Evolutionary conservation across 1,139 yeast genomes (phyloP), one percentile per base, ranked within the genome.

Genomic region (Debaryomyces psychrophilus): DNA sequence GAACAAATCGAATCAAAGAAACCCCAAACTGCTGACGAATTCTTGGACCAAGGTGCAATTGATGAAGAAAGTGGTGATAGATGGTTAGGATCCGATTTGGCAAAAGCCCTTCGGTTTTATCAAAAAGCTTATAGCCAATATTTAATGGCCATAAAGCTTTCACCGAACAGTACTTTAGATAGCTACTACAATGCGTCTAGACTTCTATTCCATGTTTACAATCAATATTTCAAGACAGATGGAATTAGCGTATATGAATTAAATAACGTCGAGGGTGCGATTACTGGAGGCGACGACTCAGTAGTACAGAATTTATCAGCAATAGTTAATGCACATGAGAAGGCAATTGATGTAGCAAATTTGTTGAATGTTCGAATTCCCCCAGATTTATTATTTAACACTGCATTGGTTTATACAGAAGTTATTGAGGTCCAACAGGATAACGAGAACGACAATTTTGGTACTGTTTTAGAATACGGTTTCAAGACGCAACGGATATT

Each of bases 21-120:
- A 9, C 77, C 76, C 2, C 52, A 60, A 8, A 71, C 77, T 0
- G 67, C 71, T 1, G 80, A 75, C 22, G 82, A 76, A n/a, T 69
- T 54, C 33, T 63, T 77, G n/a, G 79, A 75, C 35, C 64, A 66
- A 46, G 85, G 79, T 0, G 65, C 79, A 1, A 60, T 61, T 8
- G 78, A 76, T 43, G 85, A 81, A 55, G 84, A 79, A 50, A 74
- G 77, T 8, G 85, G 83, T 0, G 85, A 81, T 53, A 61, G 85
- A 45, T 81, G 85, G 85, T 60, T 76, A 15, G 73, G 80, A 0
- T 77, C 83, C 0, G 85, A 81, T 53, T 57, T 80, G 27, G 62
- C 82, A 4, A 81, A 81, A 53, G 74, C 79, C 1, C 60, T 81
- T 31, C 58, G 85, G 35, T 80, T 80, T 55, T 81, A 78, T 58